Base-by-base conservation (phyloP, 129 eudicot genomes). In the Pseudognaphalium luteoalbum region DNA sequence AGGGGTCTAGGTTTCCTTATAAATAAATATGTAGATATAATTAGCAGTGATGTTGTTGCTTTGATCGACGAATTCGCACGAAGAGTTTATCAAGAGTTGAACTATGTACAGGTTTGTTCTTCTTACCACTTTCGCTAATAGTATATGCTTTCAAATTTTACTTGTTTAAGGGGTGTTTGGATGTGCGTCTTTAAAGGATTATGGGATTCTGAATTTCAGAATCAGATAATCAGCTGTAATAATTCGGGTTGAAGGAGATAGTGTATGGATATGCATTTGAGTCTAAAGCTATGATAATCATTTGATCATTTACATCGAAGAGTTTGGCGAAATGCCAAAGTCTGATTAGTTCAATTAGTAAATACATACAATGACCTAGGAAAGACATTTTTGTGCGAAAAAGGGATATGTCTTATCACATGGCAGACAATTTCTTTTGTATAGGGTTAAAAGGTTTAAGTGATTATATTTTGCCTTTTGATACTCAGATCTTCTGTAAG, bases 71-170 rank as follows among this genome's bases (percentile, higher is more conserved):
- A 94, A 86, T 94, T 94, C 77, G 98, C 97, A 37, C 74, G 96
- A 64, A 85, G 98, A 89, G 98, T 94, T 84, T 94, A 87, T 81
- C 97, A 94, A 85, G 98, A 94, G 86, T 91, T 94, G 73, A 94
- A 94, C 76, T 94, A 94, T 41, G 98, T 94, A 39, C 98, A 94
- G 98, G 98, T 94, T 80, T 65, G 95, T 77, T 61, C 74, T 68
- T 39, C 61, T 42, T 76, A 57, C 75, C 52, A 16, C 5, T 70
- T 37, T 35, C 66, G 72, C 61, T 9, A 70, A 14, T 30, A 60
- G 33, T 44, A 17, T 16, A 30, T 78, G 35, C 76, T 69, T 35
- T 78, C 56, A 35, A 64, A 21, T 71, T 35, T 35, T 34, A 60
- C 47, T 70, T 28, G 10, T 25, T 3, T 7, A 50, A 56, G n/a